Conservation (phyloP, 1,139 yeast genomes). For the Scheffersomyces titani region DNA sequence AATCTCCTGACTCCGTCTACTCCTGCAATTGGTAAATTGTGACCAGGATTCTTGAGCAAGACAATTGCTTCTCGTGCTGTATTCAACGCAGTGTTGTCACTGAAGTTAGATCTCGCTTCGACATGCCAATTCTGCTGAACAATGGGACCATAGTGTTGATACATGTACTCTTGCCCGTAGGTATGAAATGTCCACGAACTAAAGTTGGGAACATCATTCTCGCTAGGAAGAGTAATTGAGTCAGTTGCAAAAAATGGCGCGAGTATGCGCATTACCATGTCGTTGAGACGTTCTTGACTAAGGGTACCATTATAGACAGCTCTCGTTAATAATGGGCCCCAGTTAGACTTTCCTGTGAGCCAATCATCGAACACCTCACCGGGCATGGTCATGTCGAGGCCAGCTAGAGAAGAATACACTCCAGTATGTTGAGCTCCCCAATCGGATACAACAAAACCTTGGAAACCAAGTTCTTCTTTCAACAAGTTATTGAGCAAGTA, state of each 20-base stretch:
- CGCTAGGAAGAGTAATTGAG: slow-evolving; percentile 29
- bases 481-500: slow-evolving; percentile 55
- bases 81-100: slow-evolving; percentile 51
- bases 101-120: slow-evolving; percentile 51
- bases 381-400: slow-evolving; percentile 71
- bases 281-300: slow-evolving; percentile 57
- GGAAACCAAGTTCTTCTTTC: slow-evolving; percentile 65
- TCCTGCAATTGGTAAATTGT: slow-evolving; percentile 50
- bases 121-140: slow-evolving; percentile 56
- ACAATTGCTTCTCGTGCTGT: slow-evolving; percentile 61
- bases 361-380: slow-evolving; percentile 57
- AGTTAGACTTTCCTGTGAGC: slow-evolving; percentile 55
- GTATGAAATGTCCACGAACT: slow-evolving; percentile 62
- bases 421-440: slow-evolving; percentile 69
- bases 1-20: slow-evolving; percentile 44
- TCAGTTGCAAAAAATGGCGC: slow-evolving; percentile 57
- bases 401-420: slow-evolving; percentile 57
- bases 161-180: slow-evolving; percentile 52
- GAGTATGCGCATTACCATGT: slow-evolving; percentile 61
- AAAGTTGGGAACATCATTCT: slow-evolving; percentile 55
- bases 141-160: slow-evolving; percentile 55
- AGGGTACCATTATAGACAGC: slow-evolving; percentile 59
- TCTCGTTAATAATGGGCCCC: slow-evolving; percentile 60
- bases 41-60: slow-evolving; percentile 52
- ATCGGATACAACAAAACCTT: slow-evolving; percentile 66